phyloP scores from a whole-genome alignment of 164 flowering plant genomes.

The Litsea cubeba region DNA sequence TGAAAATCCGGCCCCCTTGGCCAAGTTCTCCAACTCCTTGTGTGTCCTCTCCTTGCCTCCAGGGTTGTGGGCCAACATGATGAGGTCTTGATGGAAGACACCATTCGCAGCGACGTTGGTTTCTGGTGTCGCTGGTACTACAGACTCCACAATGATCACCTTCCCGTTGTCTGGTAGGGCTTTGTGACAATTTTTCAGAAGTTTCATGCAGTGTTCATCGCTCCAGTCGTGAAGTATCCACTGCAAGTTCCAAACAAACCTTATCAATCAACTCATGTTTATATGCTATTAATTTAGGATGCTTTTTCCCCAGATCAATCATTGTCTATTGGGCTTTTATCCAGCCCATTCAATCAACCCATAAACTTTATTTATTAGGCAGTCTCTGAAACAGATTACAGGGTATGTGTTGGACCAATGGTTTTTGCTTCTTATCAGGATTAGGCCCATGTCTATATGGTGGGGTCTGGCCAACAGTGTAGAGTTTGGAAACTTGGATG shows the following conservation, averaged over 20 bases:
- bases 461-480: too few species aligned
- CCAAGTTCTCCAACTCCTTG: constrained; percentile 18
- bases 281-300: too few species aligned
- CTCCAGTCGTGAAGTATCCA: constrained; percentile 25
- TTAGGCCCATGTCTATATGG: too few species aligned
- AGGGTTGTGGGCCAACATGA: constrained; percentile 14
- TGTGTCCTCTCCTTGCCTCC: constrained; percentile 24
- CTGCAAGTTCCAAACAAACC: constrained; percentile 4
- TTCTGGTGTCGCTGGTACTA: not conserved
- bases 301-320: too few species aligned
- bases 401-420: too few species aligned
- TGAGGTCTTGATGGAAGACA: not conserved
- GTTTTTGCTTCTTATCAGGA: too few species aligned
- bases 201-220: constrained; percentile 16
- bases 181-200: constrained; percentile 22
- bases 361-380: too few species aligned
- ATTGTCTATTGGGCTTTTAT: too few species aligned
- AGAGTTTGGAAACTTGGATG: too few species aligned
- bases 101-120: not conserved
- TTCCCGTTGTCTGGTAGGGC: constrained; percentile 25
- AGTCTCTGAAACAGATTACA: too few species aligned
- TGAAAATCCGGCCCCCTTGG: constrained; percentile 12
- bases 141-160: constrained; percentile 16
- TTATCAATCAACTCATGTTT: not conserved
- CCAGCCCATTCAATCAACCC: too few species aligned